Conservation (phyloP, 2,329 filamentous ascomycete genomes). For the Thermochaetoides dissita region DNA sequence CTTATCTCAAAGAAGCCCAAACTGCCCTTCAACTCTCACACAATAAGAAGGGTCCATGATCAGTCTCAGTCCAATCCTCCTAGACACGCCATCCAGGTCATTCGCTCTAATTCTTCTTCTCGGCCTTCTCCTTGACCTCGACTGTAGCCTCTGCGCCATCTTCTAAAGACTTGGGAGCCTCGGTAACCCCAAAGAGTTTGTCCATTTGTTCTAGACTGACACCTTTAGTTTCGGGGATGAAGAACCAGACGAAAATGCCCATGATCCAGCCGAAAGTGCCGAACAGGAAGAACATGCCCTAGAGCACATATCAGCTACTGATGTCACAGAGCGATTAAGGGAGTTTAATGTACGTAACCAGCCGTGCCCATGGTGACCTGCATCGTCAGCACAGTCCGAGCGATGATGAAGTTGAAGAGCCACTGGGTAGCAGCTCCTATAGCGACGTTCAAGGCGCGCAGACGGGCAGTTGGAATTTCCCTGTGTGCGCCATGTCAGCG, state of each 20-base stretch:
- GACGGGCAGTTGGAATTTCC: conserved; percentile 49
- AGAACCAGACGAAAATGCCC: conserved; percentile 48
- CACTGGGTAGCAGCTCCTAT: conserved; percentile 52
- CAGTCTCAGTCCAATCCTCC: no score
- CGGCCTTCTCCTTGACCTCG: not conserved
- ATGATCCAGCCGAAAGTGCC: conserved; percentile 47
- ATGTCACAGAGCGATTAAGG: not conserved
- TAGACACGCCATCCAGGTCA: no score
- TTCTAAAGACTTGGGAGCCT: not conserved
- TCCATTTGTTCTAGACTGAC: conserved; percentile 15
- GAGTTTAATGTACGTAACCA: conserved; percentile 13
- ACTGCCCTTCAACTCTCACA: no score
- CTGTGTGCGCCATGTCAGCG: conserved; percentile 1
- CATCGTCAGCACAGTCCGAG: conserved; percentile 48
- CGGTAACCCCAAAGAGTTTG: conserved; percentile 12
- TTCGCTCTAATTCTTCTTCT: no score
- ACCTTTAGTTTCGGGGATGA: conserved; percentile 51
- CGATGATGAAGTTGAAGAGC: conserved; percentile 56
- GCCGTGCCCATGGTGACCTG: conserved; percentile 29
- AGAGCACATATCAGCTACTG: not conserved
- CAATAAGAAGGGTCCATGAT: no score
- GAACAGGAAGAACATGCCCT: conserved; percentile 45
- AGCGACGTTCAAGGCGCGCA: conserved; percentile 49
- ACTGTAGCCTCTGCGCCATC: not conserved
- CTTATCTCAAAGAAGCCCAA: no score